Evolutionary conservation across 441 rosid species (phyloP), one percentile per base, ranked within the genome.

Genomic region (Pelargonium citronellum): DNA sequence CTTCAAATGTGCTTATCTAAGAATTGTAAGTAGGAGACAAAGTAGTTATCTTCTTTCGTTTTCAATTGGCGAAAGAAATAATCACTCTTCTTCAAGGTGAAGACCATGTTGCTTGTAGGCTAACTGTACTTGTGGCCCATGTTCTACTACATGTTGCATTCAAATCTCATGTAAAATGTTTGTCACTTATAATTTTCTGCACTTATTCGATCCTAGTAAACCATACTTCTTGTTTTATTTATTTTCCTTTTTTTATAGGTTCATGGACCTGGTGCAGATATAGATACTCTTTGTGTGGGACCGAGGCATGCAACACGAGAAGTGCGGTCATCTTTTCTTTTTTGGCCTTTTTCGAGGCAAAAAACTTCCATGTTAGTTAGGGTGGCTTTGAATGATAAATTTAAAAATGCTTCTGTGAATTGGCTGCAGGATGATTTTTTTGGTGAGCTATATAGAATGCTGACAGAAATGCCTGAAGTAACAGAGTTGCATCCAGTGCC

Each of bases 221-320:
- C 78, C 43, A 34, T 13, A 51, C 30, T 65, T 64, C 9, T 62
- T 62, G 24, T 10, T 4, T 62, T 30, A 0, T 19, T 24, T 47
- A 17, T 51, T 39, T 16, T 20, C 60, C 69, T 67, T 57, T 47
- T 60, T 69, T 79, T 64, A 49, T 78, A 95, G 99, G 99, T 95
- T 79, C 96, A 95, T 78, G 91, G 99, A 70, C 99, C 97, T 73
- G 99, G 99, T 66, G 97, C 97, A n/a, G 99, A 94, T 85, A 87
- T 94, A 70, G 96, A 94, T 83, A 94, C 96, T 0, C 90, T 95
- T 55, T 95, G 96, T 47, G 97, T 91, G 69, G 99, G 97, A 74
- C 99, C 99, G 49, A 87, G 90, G 70, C 86, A 91, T 75, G 99
- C 99, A 69, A 83, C 96, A 49, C 79, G 99, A 87, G 97, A 95